These are phyloP conservation scores for Trapa incisa DNA, from an alignment of 345 rosid species.

Conservation along the genomic window DNA sequence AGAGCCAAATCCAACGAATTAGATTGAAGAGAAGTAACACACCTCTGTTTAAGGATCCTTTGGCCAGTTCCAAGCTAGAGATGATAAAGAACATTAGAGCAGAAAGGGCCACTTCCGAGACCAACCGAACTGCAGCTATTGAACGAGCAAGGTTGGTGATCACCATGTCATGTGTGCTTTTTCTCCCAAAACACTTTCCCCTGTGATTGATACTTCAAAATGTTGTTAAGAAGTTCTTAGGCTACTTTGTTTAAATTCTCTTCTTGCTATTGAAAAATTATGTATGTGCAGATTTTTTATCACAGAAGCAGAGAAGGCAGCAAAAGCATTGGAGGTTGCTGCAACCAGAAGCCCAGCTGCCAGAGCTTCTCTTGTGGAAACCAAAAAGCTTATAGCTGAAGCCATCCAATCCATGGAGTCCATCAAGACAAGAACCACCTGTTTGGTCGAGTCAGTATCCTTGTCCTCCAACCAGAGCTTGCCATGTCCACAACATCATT, in stretches of 20 bases:
- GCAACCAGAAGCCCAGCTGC: conserved; percentile 69
- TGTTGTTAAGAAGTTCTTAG: neutral
- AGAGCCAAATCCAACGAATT: conserved; percentile 21
- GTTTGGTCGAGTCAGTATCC: neutral
- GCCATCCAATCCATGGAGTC: conserved; percentile 71
- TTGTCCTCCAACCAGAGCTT: conserved; percentile 13
- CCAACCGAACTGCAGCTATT: conserved; percentile 58
- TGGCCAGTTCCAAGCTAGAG: conserved; percentile 63
- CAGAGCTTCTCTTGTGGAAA: conserved; percentile 62
- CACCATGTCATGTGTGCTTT: neutral
- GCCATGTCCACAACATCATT: conserved; percentile 2
- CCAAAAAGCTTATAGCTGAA: conserved; percentile 82
- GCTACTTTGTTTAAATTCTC: neutral
- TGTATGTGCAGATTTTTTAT: conserved; percentile 51
- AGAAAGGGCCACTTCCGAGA: conserved; percentile 50
- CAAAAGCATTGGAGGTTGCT: conserved; percentile 65
- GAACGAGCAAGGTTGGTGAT: conserved; percentile 60
- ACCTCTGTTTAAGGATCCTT: conserved; percentile 70
- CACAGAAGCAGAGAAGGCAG: conserved; percentile 89
- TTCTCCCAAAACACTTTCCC: too few relatives aligned
- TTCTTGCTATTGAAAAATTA: neutral
- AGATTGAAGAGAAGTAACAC: conserved; percentile 33
- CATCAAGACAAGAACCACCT: conserved; percentile 22
- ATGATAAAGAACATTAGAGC: conserved; percentile 87
- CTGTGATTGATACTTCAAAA: neutral